Evolutionary conservation across 2,329 filamentous ascomycete genomes (phyloP).

Genomic region (Fusarium sulawesiense): DNA sequence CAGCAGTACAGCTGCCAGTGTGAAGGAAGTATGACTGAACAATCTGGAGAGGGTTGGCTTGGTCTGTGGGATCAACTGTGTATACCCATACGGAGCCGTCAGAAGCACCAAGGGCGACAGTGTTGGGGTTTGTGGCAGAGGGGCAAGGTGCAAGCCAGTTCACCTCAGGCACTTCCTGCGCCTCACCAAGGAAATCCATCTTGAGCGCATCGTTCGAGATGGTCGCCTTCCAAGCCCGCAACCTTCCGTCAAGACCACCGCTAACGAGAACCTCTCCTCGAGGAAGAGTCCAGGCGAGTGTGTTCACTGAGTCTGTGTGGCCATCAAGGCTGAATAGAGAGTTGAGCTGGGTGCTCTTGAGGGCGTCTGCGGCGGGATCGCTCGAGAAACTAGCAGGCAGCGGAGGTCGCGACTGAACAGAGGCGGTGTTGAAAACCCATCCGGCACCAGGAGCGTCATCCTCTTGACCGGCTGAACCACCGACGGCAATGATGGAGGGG

Average conservation of each 20-base stretch:
- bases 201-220: conserved; percentile 60
- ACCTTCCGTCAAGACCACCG: conserved; percentile 85
- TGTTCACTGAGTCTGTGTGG: conserved; percentile 91
- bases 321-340: conserved; percentile 83
- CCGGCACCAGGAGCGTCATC: conserved; percentile 78
- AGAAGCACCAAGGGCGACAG: conserved; percentile 85
- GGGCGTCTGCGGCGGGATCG: conserved; percentile 65
- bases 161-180: conserved; percentile 92
- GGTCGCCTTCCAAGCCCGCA: conserved; percentile 74
- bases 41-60: conserved; percentile 75
- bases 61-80: conserved; percentile 76
- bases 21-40: conserved; percentile 94
- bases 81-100: conserved; percentile 98
- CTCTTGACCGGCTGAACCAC: conserved; percentile 73
- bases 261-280: conserved; percentile 86
- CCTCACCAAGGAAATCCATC: conserved; percentile 76
- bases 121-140: conserved; percentile 76
- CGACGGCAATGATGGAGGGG: conserved; percentile 84
- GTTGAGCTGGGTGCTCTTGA: conserved; percentile 67
- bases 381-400: conserved; percentile 81
- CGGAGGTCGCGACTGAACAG: conserved; percentile 71
- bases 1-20: conserved; percentile 86
- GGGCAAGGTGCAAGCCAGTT: conserved; percentile 90
- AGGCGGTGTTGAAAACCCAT: conserved; percentile 83
- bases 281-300: conserved; percentile 85